Conservation (phyloP, 495 filamentous ascomycete species). For the Usnea hakonensis region DNA sequence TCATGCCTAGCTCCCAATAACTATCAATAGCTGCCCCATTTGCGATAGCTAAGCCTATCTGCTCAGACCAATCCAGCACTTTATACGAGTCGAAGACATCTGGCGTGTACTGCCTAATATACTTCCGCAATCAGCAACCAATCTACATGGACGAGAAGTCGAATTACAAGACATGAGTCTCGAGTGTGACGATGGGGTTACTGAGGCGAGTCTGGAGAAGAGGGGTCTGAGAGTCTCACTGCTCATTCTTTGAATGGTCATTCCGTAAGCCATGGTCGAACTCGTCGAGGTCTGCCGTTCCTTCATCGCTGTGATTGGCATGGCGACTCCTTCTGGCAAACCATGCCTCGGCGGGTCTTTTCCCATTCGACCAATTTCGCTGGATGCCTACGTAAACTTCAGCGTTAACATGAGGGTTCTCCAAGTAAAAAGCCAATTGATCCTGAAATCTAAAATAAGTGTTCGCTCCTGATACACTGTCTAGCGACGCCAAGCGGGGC, state of each 20-base stretch:
- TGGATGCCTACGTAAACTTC: not conserved
- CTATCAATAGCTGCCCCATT: slow-evolving; percentile 13
- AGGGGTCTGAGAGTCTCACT: slow-evolving; percentile 1
- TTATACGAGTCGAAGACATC: slow-evolving; percentile 24
- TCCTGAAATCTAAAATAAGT: not conserved
- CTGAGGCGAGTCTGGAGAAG: not conserved
- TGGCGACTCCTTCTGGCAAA: slow-evolving; percentile 59
- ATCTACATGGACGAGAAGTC: not conserved
- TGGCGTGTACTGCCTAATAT: slow-evolving; percentile 53
- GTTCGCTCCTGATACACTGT: not conserved
- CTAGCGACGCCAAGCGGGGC: not conserved
- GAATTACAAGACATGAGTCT: not conserved
- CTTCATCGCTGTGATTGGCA: slow-evolving; percentile 40
- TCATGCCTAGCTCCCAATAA: slow-evolving; percentile 22
- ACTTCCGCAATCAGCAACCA: not conserved
- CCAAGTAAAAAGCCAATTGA: not conserved
- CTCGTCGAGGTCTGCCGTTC: slow-evolving; percentile 59
- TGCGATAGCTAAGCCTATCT: slow-evolving; percentile 6
- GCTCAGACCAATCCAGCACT: slow-evolving; percentile 23
- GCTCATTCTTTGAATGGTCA: slow-evolving; percentile 60
- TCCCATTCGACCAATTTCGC: slow-evolving; percentile 20
- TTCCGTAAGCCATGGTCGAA: slow-evolving; percentile 53
- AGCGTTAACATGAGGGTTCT: not conserved
- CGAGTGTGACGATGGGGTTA: not conserved
- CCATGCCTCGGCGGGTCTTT: slow-evolving; percentile 51